Conservation (phyloP, 805 yeast species). For the Cyberlindnera subsufficiens region DNA sequence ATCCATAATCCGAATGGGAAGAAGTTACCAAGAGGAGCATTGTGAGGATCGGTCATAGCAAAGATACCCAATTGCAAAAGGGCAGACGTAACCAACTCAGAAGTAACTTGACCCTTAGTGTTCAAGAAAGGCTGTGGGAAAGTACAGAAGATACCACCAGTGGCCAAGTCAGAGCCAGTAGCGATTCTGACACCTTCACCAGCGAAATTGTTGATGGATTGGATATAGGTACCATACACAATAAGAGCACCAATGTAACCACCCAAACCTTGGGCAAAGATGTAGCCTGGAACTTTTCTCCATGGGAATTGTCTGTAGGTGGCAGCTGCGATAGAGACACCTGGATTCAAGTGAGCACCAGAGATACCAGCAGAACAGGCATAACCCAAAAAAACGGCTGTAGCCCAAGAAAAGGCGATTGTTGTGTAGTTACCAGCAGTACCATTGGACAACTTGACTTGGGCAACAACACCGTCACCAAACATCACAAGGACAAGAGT, state of each 20-base stretch:
- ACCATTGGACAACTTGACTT: constrained; percentile 31
- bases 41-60: constrained; percentile 46
- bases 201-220: constrained; percentile 32
- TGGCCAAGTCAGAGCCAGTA: constrained; percentile 24
- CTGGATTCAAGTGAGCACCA: constrained; percentile 55
- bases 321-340: constrained; percentile 42
- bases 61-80: constrained; percentile 40
- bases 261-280: constrained; percentile 43
- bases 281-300: constrained; percentile 38
- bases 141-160: constrained; percentile 43
- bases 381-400: constrained; percentile 48
- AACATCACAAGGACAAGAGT: constrained; percentile 38
- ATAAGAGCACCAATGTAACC: constrained; percentile 41
- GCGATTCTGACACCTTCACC: constrained; percentile 24
- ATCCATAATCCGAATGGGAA: constrained; percentile 44
- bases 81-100: constrained; percentile 42
- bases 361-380: constrained; percentile 48
- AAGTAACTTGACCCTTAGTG: constrained; percentile 38
- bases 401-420: constrained; percentile 46
- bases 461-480: constrained; percentile 47
- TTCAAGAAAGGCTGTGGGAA: constrained; percentile 36
- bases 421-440: constrained; percentile 36
- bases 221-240: constrained; percentile 39
- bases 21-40: constrained; percentile 37
- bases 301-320: constrained; percentile 47